Evolutionary conservation across 495 filamentous ascomycete species (phyloP).

Genomic region (Cetradonia linearis): DNA sequence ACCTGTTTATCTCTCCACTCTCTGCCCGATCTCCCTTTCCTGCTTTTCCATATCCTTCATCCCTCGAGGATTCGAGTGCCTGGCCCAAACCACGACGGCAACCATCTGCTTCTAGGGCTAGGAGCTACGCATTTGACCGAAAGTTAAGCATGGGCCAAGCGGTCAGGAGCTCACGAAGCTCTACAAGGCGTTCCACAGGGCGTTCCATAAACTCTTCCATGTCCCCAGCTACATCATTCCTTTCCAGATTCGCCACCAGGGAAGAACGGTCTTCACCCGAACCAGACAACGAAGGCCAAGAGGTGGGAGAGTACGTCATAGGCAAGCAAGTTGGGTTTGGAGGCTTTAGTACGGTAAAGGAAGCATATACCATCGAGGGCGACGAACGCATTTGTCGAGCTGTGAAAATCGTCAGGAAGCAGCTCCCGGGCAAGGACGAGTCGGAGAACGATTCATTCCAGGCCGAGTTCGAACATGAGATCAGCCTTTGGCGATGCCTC

Average conservation of each 20-base stretch:
- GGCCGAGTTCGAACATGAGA: conserved; percentile 65
- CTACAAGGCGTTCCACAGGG: conserved; percentile 37
- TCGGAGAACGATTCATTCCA: conserved; percentile 59
- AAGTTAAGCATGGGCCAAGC: conserved; percentile 34
- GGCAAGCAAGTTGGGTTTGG: conserved; percentile 61
- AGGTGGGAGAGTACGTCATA: conserved; percentile 64
- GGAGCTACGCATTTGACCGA: conserved; percentile 36
- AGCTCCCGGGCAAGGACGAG: conserved; percentile 44
- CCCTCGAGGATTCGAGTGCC: conserved; percentile 40
- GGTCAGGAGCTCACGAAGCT: conserved; percentile 22
- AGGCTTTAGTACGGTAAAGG: conserved; percentile 62
- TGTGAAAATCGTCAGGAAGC: conserved; percentile 65
- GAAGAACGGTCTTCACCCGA: conserved; percentile 36
- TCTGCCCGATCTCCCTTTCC: conserved; percentile 35
- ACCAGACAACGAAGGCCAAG: conserved; percentile 64
- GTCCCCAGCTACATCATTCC: conserved; percentile 47
- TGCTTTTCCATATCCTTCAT: conserved; percentile 35
- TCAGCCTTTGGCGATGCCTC: conserved; percentile 61
- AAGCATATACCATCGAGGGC: conserved; percentile 56
- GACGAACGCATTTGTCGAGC: conserved; percentile 45
- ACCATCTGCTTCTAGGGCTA: conserved; percentile 37
- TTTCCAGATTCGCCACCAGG: conserved; percentile 43
- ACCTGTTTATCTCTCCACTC: conserved; percentile 45
- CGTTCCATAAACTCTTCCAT: conserved; percentile 40
- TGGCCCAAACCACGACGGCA: conserved; percentile 37